Evolutionary conservation across 2,329 filamentous ascomycete genomes (phyloP), one percentile per base, ranked within the genome.

Genomic region (Talaromyces islandicus): DNA sequence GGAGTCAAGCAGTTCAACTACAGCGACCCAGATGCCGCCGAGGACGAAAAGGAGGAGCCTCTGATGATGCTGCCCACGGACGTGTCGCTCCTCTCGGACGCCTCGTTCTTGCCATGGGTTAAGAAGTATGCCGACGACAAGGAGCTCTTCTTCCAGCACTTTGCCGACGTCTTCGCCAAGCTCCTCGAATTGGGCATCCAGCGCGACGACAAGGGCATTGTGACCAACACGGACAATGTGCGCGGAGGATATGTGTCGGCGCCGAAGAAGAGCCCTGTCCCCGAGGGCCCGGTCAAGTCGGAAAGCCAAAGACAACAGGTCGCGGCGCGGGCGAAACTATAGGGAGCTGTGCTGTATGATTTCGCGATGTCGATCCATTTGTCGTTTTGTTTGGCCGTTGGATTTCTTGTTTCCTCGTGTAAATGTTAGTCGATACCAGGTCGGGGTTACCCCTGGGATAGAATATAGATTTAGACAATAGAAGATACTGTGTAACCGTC

Each of bases 41-140:
- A 64, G 21, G 73, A 74, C 58, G 76, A 76, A 65, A 70, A 69
- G 43, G 80, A 80, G 51, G 80, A 81, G 60, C 81, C 82, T 59
- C 73, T 88, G 48, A 88, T 88, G 85, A 88, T 88, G 85, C 68
- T 88, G 68, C 85, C 85, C 0, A 86, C 85, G 2, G 85, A 88
- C 68, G 81, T 88, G 67, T 81, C 84, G 4, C 75, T 88, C 43
- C 72, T 81, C 4, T 75, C 78, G 1, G 85, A 88, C 64, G 69
- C 76, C 2, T 68, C 64, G 6, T 88, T 88, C 68, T 69, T 75
- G 19, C 73, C 73, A 7, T 87, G 81, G 80, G 85, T 87, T 12
- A 76, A 84, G 69, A 67, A 75, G 62, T 88, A 87, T 67, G 84
- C 84, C 4, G 73, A 79, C 55, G 83, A 88, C 66, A 85, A 85